Evolutionary conservation across 1,139 yeast species (phyloP).

Genomic region (Pichia sp.): DNA sequence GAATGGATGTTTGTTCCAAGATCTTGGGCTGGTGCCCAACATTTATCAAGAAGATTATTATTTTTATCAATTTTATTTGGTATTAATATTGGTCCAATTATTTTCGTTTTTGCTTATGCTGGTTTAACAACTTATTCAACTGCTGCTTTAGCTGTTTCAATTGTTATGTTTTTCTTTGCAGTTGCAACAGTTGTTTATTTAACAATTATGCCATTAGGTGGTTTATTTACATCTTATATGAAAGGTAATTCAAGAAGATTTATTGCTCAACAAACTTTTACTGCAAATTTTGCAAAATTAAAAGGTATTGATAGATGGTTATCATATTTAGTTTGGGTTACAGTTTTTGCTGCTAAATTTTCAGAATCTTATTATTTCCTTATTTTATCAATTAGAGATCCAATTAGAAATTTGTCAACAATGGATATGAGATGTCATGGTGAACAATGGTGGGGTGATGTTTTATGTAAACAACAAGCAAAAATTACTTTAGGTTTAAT

Average conservation of each 20-base stretch:
- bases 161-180: conserved; percentile 87
- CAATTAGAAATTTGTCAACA: conserved; percentile 67
- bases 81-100: conserved; percentile 77
- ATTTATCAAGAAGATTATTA: conserved; percentile 77
- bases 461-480: conserved; percentile 77
- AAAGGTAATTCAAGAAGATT: conserved; percentile 82
- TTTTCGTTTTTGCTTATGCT: conserved; percentile 80
- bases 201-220: conserved; percentile 95
- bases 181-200: conserved; percentile 78
- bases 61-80: conserved; percentile 62
- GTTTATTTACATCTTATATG: conserved; percentile 88
- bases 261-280: conserved; percentile 91
- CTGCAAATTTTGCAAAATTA: conserved; percentile 81
- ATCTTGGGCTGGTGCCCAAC: conserved; percentile 99
- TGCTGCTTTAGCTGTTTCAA: conserved; percentile 75
- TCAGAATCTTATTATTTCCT: conserved; percentile 90
- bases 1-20: conserved; percentile 98
- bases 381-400: conserved; percentile 87
- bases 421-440: conserved; percentile 76
- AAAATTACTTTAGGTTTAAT: conserved; percentile 84
- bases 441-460: conserved; percentile 79
- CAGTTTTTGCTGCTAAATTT: conserved; percentile 83
- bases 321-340: conserved; percentile 85
- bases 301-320: conserved; percentile 92
- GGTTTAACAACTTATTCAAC: conserved; percentile 61